phyloP scores from a whole-genome alignment of 345 rosid genomes.

The Cardamine occulta region DNA sequence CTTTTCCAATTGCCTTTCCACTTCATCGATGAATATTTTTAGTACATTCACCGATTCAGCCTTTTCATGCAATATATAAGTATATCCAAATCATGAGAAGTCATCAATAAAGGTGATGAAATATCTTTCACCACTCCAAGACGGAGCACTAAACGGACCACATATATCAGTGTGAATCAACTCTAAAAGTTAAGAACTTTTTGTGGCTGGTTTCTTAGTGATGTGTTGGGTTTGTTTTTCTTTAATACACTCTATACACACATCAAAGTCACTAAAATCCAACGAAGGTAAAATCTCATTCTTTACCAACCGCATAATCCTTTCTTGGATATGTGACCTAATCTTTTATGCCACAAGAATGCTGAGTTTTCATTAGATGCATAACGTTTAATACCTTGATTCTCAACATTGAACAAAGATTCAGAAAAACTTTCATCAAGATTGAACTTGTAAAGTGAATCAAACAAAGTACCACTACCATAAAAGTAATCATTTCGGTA shows the following conservation, averaged over 20 bases:
- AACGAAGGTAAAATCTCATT: neutral
- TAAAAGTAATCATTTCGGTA: neutral
- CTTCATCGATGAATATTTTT: neutral
- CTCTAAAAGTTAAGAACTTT: neutral
- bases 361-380: neutral
- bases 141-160: neutral
- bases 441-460: neutral
- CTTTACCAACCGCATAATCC: neutral
- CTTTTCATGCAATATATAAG: neutral
- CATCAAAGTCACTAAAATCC: neutral
- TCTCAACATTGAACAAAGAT: neutral
- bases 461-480: neutral
- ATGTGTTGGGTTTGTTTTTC: neutral
- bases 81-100: neutral
- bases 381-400: neutral
- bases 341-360: slow-evolving; percentile 6
- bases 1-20: neutral
- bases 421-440: neutral
- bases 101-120: slow-evolving; percentile 21
- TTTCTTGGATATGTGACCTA: neutral
- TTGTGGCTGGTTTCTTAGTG: neutral
- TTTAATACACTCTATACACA: neutral
- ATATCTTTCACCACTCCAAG: slow-evolving; percentile 1
- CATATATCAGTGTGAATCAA: slow-evolving; percentile 3
- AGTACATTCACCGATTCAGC: neutral